Evolutionary conservation across 768 basidiomycete species (phyloP), one percentile per base, ranked within the genome.

Genomic region (Phanerochaete carnosa): DNA sequence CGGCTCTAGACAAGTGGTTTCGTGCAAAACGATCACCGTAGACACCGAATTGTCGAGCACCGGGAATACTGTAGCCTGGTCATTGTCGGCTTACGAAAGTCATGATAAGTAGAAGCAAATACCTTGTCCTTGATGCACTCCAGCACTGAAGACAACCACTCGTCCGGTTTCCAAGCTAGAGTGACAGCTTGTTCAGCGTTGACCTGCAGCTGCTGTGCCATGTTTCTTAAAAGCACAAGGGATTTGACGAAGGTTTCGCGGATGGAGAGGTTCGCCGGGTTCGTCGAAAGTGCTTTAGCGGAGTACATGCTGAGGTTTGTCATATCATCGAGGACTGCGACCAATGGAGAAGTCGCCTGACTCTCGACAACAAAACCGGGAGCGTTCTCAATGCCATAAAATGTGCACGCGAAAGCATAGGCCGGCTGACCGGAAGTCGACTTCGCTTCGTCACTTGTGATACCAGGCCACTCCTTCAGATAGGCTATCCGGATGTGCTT

Each of bases 41-140:
- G 80, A 79, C 16, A 91, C 76, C 19, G 83, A 71, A n/a, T 82
- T 79, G 62, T 94, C 90, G 4, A 90, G 80, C 9, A 82, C 74
- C 2, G 82, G 77, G 69, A 96, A 95, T n/a, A 83, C 86, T 8
- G 78, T 70, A 19, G 76, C 72, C 37, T 39, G n/a, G 43, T 32
- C 55, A 50, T 26, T 62, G 55, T 43, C 32, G 47, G 47, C 43
- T 47, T 23, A 26, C 25, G n/a, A 12, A 53, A 25, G 30, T 3
- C 53, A 49, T n/a, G 15, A 39, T 57, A 37, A 28, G 49, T 15
- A 37, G 58, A 57, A 23, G n/a, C 4, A 56, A 59, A 55, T 57
- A 90, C 84, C 76, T 87, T 83, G 56, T 81, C 73, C 55, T 85
- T 78, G 45, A 93, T 70, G 33, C 74, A 79, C 12, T 76, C 66